Evolutionary conservation across 2,329 filamentous ascomycete species (phyloP).

Genomic region (Dothiorella sarmentorum): DNA sequence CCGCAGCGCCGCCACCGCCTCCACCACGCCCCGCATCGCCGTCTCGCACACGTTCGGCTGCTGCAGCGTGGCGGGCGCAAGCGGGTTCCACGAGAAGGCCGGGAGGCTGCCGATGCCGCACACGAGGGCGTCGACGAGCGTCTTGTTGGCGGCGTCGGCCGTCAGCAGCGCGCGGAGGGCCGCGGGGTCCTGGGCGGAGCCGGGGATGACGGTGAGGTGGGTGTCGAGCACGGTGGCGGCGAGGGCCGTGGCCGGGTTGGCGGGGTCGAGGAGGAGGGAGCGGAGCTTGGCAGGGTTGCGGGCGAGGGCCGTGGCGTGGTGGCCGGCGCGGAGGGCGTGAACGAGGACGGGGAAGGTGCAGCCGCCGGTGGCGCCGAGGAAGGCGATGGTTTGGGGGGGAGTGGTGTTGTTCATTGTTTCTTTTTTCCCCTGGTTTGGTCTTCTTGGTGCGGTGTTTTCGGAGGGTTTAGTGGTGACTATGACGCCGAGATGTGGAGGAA

Average conservation of each 20-base stretch:
- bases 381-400: constrained; percentile 41
- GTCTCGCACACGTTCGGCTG: constrained; percentile 36
- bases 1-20: constrained; percentile 27
- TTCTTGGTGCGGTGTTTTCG: background rate
- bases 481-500: no score
- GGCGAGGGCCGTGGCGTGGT: constrained; percentile 38
- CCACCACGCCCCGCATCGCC: constrained; percentile 30
- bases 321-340: constrained; percentile 42
- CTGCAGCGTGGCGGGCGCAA: constrained; percentile 30
- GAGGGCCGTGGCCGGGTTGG: constrained; percentile 36
- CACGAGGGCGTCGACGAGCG: constrained; percentile 44
- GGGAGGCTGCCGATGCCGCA: constrained; percentile 46
- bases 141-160: constrained; percentile 12
- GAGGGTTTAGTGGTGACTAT: background rate
- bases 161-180: constrained; percentile 40
- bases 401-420: constrained; percentile 22
- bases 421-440: no score
- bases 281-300: constrained; percentile 50
- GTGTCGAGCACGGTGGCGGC: constrained; percentile 39
- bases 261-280: constrained; percentile 37
- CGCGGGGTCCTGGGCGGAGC: constrained; percentile 43
- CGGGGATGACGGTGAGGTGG: constrained; percentile 48
- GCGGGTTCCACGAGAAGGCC: constrained; percentile 23
- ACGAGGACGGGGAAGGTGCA: constrained; percentile 44
- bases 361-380: constrained; percentile 54